phyloP scores from a whole-genome alignment of 208 protist species.

The Lotmaria passim region DNA sequence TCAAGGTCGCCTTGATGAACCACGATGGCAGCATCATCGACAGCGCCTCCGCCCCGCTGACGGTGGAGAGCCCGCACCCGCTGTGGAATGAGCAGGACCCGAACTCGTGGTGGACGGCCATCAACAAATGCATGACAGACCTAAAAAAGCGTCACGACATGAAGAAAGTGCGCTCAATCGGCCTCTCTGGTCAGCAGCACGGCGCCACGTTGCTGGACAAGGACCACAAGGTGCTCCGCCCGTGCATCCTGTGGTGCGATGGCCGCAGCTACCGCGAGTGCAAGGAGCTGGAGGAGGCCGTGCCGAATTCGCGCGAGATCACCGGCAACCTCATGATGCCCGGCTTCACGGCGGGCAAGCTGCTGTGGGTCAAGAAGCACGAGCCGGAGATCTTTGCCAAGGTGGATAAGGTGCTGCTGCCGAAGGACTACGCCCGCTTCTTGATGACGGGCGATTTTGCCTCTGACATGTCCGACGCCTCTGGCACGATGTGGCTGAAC shows the following conservation, averaged over 20 bases:
- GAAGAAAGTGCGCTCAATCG: conserved; percentile 53
- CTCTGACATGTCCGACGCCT: conserved; percentile 77
- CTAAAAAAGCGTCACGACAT: conserved; percentile 62
- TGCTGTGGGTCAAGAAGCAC: conserved; percentile 77
- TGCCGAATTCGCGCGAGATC: conserved; percentile 59
- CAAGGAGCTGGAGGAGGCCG: conserved; percentile 62
- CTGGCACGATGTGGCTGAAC: conserved; percentile 79
- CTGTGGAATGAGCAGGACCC: conserved; percentile 82
- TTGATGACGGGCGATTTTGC: conserved; percentile 72
- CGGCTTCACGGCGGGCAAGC: conserved; percentile 83
- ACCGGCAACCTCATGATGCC: conserved; percentile 87
- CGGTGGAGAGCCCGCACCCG: conserved; percentile 61
- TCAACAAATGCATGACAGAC: conserved; percentile 58
- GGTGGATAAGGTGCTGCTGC: conserved; percentile 70
- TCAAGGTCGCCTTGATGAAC: conserved; percentile 75
- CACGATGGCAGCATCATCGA: conserved; percentile 57
- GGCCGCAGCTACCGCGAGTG: conserved; percentile 73
- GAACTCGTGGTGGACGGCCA: conserved; percentile 59
- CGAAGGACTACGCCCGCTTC: conserved; percentile 80
- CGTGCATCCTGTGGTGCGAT: conserved; percentile 86
- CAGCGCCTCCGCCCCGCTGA: conserved; percentile 54
- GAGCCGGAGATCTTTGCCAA: conserved; percentile 66
- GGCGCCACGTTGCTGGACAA: conserved; percentile 73
- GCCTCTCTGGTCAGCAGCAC: conserved; percentile 80
- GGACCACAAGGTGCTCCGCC: conserved; percentile 58